Conservation (phyloP, 2,329 filamentous ascomycete species). For the Fonsecaea pugnacius region DNA sequence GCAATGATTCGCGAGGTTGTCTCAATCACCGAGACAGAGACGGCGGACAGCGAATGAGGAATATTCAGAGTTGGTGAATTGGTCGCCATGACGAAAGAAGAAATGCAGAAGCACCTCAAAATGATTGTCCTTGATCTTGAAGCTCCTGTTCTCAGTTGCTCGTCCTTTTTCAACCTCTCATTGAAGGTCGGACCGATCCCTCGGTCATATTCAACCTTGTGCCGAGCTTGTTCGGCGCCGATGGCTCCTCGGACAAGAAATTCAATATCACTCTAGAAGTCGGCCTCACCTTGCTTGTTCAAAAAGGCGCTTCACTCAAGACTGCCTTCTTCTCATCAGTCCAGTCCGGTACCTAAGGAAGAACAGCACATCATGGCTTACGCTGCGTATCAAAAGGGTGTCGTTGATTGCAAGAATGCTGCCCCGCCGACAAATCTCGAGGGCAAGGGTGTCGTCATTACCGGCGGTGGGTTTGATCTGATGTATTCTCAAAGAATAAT, state of each 20-base stretch:
- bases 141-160: no score
- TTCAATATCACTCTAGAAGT: no score
- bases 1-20: slow-evolving; percentile 6
- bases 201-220: no score
- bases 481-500: neutral
- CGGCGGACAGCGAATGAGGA: neutral
- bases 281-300: no score
- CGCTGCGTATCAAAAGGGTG: neutral
- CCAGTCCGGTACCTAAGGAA: neutral
- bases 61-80: neutral
- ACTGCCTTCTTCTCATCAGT: no score
- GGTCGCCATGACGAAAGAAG: neutral
- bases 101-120: no score
- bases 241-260: no score
- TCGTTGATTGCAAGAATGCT: neutral
- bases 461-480: slow-evolving; percentile 32
- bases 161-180: no score
- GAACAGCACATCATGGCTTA: neutral
- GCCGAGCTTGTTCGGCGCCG: no score
- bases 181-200: no score
- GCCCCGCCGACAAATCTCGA: slow-evolving; percentile 8
- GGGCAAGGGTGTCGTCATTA: slow-evolving; percentile 41
- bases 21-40: slow-evolving; percentile 9
- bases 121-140: no score
- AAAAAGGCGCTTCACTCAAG: no score